Conservation (phyloP, 148 eudicot genomes). For the Linanthus parryae region DNA sequence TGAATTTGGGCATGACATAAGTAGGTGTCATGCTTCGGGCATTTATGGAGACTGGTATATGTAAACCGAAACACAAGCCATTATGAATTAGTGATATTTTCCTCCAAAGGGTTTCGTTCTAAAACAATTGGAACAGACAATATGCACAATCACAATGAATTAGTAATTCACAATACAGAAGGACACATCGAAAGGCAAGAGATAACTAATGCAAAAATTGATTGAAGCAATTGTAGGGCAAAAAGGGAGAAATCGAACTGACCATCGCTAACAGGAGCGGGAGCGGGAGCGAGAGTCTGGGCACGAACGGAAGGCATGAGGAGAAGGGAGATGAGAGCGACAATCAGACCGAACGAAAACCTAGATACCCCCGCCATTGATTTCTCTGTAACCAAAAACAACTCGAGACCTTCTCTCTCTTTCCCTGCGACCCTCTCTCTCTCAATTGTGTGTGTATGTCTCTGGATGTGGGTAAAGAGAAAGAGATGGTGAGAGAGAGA, state of each 20-base stretch:
- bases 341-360: constrained; percentile 1
- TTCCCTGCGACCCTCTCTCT: constrained; percentile 10
- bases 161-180: too few species aligned
- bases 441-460: background rate
- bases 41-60: too few species aligned
- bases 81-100: too few species aligned
- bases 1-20: too few species aligned
- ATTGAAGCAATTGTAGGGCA: too few species aligned
- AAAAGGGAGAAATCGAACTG: background rate
- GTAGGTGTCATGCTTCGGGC: too few species aligned
- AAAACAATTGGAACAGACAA: too few species aligned
- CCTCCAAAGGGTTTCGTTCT: too few species aligned
- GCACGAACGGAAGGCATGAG: constrained; percentile 12
- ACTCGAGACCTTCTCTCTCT: background rate
- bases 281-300: constrained; percentile 13
- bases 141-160: too few species aligned
- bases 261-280: constrained; percentile 18
- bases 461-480: constrained; percentile 7
- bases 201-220: too few species aligned
- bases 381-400: background rate
- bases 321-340: background rate
- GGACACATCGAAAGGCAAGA: too few species aligned
- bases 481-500: background rate
- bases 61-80: too few species aligned
- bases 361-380: background rate